Conservation (phyloP, 139 green algal genomes). For the Gonium pectorale region DNA sequence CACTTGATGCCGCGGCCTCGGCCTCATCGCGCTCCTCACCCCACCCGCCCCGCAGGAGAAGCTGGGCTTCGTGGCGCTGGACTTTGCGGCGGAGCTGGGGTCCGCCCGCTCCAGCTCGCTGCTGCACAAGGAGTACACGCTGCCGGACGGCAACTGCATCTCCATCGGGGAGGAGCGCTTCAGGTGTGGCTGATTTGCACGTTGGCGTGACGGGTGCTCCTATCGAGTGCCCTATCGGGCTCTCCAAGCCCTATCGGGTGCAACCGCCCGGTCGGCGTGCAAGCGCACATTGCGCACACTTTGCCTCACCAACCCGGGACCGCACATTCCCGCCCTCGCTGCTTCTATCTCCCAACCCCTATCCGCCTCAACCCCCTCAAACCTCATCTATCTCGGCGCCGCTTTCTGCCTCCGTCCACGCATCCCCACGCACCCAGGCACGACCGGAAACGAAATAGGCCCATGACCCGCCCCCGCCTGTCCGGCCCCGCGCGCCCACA, state of each 20-base stretch:
- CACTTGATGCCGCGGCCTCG: neutral
- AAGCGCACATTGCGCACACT: too few relatives aligned
- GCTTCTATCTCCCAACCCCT: neutral
- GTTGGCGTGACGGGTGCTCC: too few relatives aligned
- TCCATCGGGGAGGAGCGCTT: constrained; percentile 51
- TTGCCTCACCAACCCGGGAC: too few relatives aligned
- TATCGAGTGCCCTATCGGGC: too few relatives aligned
- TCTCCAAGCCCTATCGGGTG: too few relatives aligned
- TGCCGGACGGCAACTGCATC: constrained; percentile 55
- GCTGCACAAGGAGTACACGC: constrained; percentile 86
- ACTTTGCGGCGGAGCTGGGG: constrained; percentile 93
- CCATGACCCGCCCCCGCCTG: neutral
- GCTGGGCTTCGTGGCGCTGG: constrained; percentile 93
- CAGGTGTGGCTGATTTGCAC: constrained; percentile 18
- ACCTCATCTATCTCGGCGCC: neutral
- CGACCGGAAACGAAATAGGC: too few relatives aligned
- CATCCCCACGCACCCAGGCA: too few relatives aligned
- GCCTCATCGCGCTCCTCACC: neutral
- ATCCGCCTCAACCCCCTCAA: neutral
- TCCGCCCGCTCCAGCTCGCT: constrained; percentile 75
- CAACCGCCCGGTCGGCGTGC: too few relatives aligned
- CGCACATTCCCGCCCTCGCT: neutral
- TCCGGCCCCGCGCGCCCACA: neutral
- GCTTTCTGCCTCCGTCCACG: neutral
- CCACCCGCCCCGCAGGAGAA: constrained; percentile 82